Evolutionary conservation across 345 rosid species (phyloP), one percentile per base, ranked within the genome.

Genomic region (Sonneratia alba): DNA sequence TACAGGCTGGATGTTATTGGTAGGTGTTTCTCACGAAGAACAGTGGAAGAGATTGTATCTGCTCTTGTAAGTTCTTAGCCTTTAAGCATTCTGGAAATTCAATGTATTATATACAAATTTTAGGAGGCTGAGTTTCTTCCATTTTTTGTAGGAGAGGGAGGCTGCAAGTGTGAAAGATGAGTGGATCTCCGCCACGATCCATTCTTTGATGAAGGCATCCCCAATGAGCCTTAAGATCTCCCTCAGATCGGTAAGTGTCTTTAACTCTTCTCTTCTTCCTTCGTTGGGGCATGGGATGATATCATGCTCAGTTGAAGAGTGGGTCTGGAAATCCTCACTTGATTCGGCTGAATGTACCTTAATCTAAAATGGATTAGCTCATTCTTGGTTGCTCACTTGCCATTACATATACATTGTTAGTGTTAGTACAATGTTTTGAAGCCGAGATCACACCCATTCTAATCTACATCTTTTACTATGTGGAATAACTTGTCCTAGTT

Each of bases 161-260:
- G 75, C 73, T 69, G 45, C 55, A 69, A 43, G 55, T 62, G 70
- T 55, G 76, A 53, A 40, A 40, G 91, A 88, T 75, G 84, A 74
- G 71, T 91, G 97, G 98, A 76, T 87, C 74, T 67, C 82, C 66
- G 53, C 80, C 51, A 78, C 88, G n/a, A 78, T 91, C 75, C 69
- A 63, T 75, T 75, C 82, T 8, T 68, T 93, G 81, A 91, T 83
- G 82, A 79, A 78, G 79, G 96, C 90, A 77, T 93, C 94, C 19
- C 97, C 98, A 59, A 89, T 87, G 59, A 93, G 97, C 84, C 96
- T 93, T 70, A 93, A 91, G 78, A 82, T 91, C 72, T 81, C 92
- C 67, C 96, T 91, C 68, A 84, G 85, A 89, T 88, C 90, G 72
- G 98, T 93, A 81, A 53, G 22, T 53, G 18, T 53, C 59, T 53